Evolutionary conservation across 73 alveolate genomes (phyloP).

Genomic region (Durusdinium trenchii): DNA sequence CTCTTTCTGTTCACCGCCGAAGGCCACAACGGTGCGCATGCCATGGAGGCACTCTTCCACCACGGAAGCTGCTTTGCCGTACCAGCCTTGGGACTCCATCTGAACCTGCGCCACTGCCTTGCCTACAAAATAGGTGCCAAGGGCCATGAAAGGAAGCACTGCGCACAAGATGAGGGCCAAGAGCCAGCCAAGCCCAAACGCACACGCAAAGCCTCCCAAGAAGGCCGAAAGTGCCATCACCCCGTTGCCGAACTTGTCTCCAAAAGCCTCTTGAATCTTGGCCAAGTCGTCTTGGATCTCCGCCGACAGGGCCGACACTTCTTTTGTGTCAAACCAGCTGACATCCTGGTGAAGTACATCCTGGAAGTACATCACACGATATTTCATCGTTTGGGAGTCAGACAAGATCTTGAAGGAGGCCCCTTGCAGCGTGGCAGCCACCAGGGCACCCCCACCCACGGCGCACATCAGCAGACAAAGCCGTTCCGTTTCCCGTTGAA

Average conservation of each 20-base stretch:
- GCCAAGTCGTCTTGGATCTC: constrained; percentile 80
- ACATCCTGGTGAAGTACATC: constrained; percentile 72
- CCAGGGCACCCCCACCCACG: neutral
- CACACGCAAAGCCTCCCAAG: constrained; percentile 78
- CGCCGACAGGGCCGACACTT: constrained; percentile 72
- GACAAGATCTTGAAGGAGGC: constrained; percentile 34
- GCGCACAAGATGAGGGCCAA: neutral
- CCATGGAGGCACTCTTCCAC: constrained; percentile 76
- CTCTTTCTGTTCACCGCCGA: constrained; percentile 75
- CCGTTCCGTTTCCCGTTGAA: neutral
- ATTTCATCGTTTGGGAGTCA: constrained; percentile 1
- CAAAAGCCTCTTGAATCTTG: constrained; percentile 71
- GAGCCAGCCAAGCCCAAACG: constrained; percentile 56
- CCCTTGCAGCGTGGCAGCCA: neutral
- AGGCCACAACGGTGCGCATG: constrained; percentile 95
- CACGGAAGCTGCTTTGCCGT: constrained; percentile 72
- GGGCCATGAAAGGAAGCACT: constrained; percentile 63
- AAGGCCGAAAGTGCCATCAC: constrained; percentile 42
- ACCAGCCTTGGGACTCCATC: constrained; percentile 86
- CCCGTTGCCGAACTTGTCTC: constrained; percentile 93
- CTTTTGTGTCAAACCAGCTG: constrained; percentile 62
- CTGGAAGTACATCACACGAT: constrained; percentile 62
- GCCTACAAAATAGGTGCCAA: constrained; percentile 56
- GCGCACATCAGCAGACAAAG: neutral
- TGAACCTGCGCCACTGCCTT: constrained; percentile 43